These are phyloP conservation scores for Collybiopsis confluens DNA, from an alignment of 768 basidiomycete species.

Conservation along the genomic window DNA sequence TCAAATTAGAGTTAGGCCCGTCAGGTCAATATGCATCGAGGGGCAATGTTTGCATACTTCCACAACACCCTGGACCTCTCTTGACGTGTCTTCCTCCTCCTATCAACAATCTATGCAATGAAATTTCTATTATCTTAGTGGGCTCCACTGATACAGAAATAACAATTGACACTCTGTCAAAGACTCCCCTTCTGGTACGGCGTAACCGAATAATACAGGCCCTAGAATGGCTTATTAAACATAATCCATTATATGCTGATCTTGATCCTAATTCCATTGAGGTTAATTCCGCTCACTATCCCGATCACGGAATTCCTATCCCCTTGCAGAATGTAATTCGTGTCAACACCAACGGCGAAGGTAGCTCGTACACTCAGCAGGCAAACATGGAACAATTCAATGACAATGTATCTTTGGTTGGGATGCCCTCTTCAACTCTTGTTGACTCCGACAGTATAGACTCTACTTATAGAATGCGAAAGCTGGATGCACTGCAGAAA, in stretches of 20 bases:
- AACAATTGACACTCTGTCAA: slow-evolving; percentile 11
- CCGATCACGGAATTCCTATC: slow-evolving; percentile 11
- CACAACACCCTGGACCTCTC: slow-evolving; percentile 14
- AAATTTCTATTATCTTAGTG: slow-evolving; percentile 19
- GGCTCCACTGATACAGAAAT: slow-evolving; percentile 14
- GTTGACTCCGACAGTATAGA: slow-evolving; percentile 13
- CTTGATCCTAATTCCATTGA: slow-evolving; percentile 5
- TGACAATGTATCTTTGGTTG: background rate
- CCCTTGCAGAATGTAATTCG: slow-evolving; percentile 6
- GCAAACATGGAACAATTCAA: slow-evolving; percentile 12
- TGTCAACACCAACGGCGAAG: slow-evolving; percentile 8
- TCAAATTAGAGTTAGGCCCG: slow-evolving; percentile 13
- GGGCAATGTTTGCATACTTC: slow-evolving; percentile 18
- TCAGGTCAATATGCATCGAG: slow-evolving; percentile 16
- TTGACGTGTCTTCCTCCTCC: slow-evolving; percentile 11
- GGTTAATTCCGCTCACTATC: slow-evolving; percentile 10
- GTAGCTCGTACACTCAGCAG: slow-evolving; percentile 12
- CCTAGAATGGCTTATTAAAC: no score
- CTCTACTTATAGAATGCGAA: slow-evolving; percentile 13
- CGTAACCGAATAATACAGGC: no score
- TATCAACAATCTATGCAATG: slow-evolving; percentile 9
- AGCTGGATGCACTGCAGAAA: slow-evolving; percentile 7
- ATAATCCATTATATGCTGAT: no score
- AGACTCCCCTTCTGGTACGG: slow-evolving; percentile 13
- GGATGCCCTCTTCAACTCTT: slow-evolving; percentile 10